Conservation (phyloP, 768 basidiomycete species). For the Tremella fuciformis region DNA sequence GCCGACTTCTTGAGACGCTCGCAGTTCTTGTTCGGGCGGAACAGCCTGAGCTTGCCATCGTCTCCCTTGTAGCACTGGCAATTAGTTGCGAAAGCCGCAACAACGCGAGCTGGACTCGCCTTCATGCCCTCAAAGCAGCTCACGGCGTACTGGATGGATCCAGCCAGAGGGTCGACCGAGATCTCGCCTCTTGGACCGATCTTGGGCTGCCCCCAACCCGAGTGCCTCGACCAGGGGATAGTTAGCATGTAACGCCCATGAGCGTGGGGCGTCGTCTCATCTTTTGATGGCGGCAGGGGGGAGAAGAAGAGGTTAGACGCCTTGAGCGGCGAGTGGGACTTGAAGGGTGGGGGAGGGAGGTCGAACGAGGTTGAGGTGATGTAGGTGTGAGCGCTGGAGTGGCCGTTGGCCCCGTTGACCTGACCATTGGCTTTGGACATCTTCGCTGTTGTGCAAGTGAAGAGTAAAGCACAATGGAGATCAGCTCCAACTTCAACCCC, state of each 20-base stretch:
- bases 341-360: neutral
- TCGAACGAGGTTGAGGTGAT: too few species aligned
- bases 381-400: too few species aligned
- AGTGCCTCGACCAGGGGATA: constrained; percentile 65
- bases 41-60: constrained; percentile 70
- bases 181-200: constrained; percentile 79
- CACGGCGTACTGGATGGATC: constrained; percentile 79
- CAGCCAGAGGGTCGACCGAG: constrained; percentile 68
- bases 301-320: constrained; percentile 35
- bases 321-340: neutral
- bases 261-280: neutral
- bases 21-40: constrained; percentile 97
- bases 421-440: constrained; percentile 7
- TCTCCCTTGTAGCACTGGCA: constrained; percentile 62
- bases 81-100: neutral
- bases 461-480: neutral
- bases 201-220: constrained; percentile 78
- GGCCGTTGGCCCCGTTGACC: constrained; percentile 10
- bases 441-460: neutral
- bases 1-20: constrained; percentile 72
- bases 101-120: constrained; percentile 54
- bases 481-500: too few species aligned
- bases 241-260: constrained; percentile 65
- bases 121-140: constrained; percentile 80
- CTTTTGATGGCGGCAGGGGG: constrained; percentile 14